Conservation (phyloP, 164 flowering plant genomes). For the Berberis thunbergii region DNA sequence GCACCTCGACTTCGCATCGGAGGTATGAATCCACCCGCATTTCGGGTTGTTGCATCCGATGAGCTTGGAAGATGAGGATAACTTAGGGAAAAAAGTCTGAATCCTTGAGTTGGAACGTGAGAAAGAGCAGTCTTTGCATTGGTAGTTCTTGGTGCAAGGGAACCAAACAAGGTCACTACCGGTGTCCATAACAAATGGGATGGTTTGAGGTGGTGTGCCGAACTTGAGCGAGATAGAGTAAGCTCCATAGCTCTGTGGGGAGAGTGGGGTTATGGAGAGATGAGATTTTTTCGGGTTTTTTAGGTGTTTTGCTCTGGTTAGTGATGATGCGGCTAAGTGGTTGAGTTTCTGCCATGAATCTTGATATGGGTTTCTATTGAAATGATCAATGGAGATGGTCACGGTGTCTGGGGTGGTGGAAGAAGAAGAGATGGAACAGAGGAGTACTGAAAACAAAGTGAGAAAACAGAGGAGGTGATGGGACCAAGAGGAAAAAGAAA, state of each 20-base stretch:
- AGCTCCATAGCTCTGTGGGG: constrained; percentile 47
- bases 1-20: constrained; percentile 22
- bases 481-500: constrained; percentile 3
- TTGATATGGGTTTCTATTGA: constrained; percentile 15
- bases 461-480: not conserved
- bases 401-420: constrained; percentile 13
- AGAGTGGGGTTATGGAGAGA: constrained; percentile 23
- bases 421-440: constrained; percentile 12
- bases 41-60: constrained; percentile 50
- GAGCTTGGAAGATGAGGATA: constrained; percentile 37
- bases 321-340: constrained; percentile 28
- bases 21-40: constrained; percentile 47
- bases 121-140: constrained; percentile 37
- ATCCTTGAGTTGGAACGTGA: not conserved
- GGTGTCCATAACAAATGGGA: constrained; percentile 46
- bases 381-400: constrained; percentile 23
- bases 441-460: not conserved
- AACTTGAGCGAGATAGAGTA: constrained; percentile 48
- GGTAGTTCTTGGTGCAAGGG: constrained; percentile 47
- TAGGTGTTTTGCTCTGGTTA: constrained; percentile 44
- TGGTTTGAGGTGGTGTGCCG: constrained; percentile 60
- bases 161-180: constrained; percentile 55
- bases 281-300: constrained; percentile 23
- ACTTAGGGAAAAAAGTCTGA: constrained; percentile 37
- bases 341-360: constrained; percentile 23